Base-by-base conservation (phyloP, 1,139 yeast species). In the Blastobotrys aristatus region DNA sequence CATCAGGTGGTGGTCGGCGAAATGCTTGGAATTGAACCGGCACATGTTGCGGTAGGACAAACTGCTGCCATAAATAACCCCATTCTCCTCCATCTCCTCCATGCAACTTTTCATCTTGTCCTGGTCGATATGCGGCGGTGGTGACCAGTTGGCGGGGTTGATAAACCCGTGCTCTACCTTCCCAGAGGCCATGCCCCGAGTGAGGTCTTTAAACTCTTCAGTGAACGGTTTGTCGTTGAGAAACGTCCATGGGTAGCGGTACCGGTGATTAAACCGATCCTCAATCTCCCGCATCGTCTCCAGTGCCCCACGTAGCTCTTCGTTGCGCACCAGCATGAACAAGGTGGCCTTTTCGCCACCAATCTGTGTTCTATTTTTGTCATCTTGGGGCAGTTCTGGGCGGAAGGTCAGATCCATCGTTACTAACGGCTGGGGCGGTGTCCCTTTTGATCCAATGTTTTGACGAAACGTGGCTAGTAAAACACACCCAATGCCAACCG, bases 161-260 rank as follows among this genome's bases (percentile, higher is more conserved):
- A 89, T 76, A 38, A 72, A 57, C 0, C 95, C 96, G 65, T 85
- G 89, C 55, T 80, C 79, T 0, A 90, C 80, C 43, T 76, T 65
- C 0, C 96, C 94, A 50, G 90, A 82, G 0, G 90, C 95, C 95
- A 90, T 85, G 26, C 86, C 75, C 0, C 83, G 71, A 0, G 97
- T 89, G 55, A 77, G 48, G 35, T 47, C 33, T 50, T 65, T 83
- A 64, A 90, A 88, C 40, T 79, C 80, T 1, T 75, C 77, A 5
- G 79, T 77, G 63, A 90, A 90, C 2, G 83, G 84, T 34, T 79
- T 87, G 60, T 90, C 95, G 61, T 90, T 90, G 44, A 90, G 64
- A 58, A 90, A 89, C 1, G 88, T 84, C 96, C 96, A 90, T 5
- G 95, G 92, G 56, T 79, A 79, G 53, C 75, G 62, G 64, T 64